These are phyloP conservation scores for Fusarium sp. DNA, from an alignment of 2,329 filamentous ascomycete genomes.

Conservation along the genomic window DNA sequence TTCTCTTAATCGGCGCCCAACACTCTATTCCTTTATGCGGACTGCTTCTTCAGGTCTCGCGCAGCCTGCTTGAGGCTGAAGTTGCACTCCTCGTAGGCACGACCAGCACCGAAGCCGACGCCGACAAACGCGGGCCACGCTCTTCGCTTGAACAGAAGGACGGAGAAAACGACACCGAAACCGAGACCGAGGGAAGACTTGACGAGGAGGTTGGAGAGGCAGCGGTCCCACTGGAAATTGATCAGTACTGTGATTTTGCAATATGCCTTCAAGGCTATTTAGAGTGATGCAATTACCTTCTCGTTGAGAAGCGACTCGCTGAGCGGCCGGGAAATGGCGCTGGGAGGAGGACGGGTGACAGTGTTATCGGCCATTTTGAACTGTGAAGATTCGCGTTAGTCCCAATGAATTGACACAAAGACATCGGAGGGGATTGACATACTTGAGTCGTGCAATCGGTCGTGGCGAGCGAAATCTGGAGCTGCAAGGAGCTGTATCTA, in stretches of 20 bases:
- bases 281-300: conserved; percentile 78
- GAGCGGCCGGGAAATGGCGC: conserved; percentile 84
- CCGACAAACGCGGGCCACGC: conserved; percentile 98
- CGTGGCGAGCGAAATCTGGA: conserved; percentile 45
- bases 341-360: conserved; percentile 65
- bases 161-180: conserved; percentile 98
- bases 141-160: conserved; percentile 97
- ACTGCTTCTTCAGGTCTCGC: conserved; percentile 69
- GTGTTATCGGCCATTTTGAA: conserved; percentile 69
- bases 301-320: conserved; percentile 99
- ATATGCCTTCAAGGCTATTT: background rate
- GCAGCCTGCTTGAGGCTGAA: conserved; percentile 77
- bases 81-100: conserved; percentile 99
- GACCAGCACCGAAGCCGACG: conserved; percentile 93
- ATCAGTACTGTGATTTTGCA: conserved; percentile 38
- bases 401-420: conserved; percentile 21
- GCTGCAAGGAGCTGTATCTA: conserved; percentile 51
- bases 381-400: conserved; percentile 40
- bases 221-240: conserved; percentile 89
- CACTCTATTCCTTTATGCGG: conserved; percentile 53
- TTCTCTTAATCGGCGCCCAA: conserved; percentile 10
- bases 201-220: conserved; percentile 96
- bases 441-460: conserved; percentile 44
- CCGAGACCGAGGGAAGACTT: conserved; percentile 95
- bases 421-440: conserved; percentile 40